A percentile compares a stretch with the other conserved stretches of the same genome.
Evolutionary conservation across 75 land plant species (phyloP).

Genomic region (Picea sitchensis): DNA sequence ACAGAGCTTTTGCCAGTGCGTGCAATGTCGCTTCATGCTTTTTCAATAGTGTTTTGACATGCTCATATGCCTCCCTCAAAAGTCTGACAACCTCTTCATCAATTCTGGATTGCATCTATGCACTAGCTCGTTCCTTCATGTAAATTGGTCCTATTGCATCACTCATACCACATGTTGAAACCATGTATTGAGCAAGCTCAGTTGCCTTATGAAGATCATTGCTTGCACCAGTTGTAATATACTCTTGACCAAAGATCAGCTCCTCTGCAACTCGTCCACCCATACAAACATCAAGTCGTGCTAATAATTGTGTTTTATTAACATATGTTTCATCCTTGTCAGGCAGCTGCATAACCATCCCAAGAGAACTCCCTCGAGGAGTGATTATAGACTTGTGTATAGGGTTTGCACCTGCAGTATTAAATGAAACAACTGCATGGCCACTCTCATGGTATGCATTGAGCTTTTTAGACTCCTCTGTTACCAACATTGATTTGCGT

Average conservation of each 20-base stretch:
- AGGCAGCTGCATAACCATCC: constrained; percentile 98
- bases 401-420: constrained; percentile 93
- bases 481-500: constrained; percentile 86
- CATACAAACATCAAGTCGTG: constrained; percentile 99
- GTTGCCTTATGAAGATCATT: constrained; percentile 91
- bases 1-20: too few species aligned
- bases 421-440: constrained; percentile 96
- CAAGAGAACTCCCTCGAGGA: constrained; percentile 91
- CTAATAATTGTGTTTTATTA: constrained; percentile 90
- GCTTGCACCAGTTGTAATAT: constrained; percentile 95
- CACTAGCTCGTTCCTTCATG: constrained; percentile 67
- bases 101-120: constrained; percentile 87
- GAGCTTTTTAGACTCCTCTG: constrained; percentile 98
- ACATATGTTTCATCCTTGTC: constrained; percentile 92
- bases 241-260: constrained; percentile 88
- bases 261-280: constrained; percentile 99
- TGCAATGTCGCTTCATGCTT: constrained; percentile 18
- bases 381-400: constrained; percentile 96
- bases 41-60: constrained; percentile 74
- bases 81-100: constrained; percentile 98
- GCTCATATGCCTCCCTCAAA: constrained; percentile 91
- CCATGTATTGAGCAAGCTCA: constrained; percentile 99
- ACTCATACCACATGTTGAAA: constrained; percentile 98
- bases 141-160: constrained; percentile 87
- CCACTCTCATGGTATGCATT: constrained; percentile 99